Evolutionary conservation across 352 stramenopile species (phyloP).

Genomic region (Globisporangium canariense): DNA sequence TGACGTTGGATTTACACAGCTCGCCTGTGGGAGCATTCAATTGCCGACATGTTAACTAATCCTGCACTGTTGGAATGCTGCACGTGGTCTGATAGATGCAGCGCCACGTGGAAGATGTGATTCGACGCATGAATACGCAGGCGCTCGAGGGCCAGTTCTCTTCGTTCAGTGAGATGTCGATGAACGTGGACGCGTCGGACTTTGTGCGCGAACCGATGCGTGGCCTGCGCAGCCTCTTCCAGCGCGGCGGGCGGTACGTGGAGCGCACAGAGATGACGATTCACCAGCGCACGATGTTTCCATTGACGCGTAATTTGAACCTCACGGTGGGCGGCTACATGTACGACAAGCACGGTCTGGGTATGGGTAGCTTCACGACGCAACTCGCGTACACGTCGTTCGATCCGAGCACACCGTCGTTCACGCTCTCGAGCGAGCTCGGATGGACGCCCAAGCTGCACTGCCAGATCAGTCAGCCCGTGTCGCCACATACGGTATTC

Average conservation of each 20-base stretch:
- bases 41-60: background rate
- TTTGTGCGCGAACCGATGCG: slow-evolving; percentile 65
- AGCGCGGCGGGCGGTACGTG: slow-evolving; percentile 42
- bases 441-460: slow-evolving; percentile 77
- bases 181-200: slow-evolving; percentile 75
- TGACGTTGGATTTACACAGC: background rate
- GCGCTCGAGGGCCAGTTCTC: slow-evolving; percentile 72
- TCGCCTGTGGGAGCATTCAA: background rate
- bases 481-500: slow-evolving; percentile 66
- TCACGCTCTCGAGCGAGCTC: slow-evolving; percentile 62
- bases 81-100: slow-evolving; percentile 29
- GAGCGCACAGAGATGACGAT: slow-evolving; percentile 78
- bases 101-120: slow-evolving; percentile 46
- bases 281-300: slow-evolving; percentile 70
- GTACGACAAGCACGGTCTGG: slow-evolving; percentile 74
- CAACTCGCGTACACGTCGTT: slow-evolving; percentile 61
- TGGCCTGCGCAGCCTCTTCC: slow-evolving; percentile 44
- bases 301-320: slow-evolving; percentile 48
- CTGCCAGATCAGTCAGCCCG: slow-evolving; percentile 67
- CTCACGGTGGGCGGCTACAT: slow-evolving; percentile 79
- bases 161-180: slow-evolving; percentile 79
- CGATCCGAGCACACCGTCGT: slow-evolving; percentile 59
- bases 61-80: background rate
- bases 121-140: slow-evolving; percentile 66
- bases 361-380: slow-evolving; percentile 68